A percentile compares a stretch with the other conserved stretches of the same genome.
Conservation (phyloP, 1,284 basidiomycete genomes). For the Malassezia pachydermatis region DNA sequence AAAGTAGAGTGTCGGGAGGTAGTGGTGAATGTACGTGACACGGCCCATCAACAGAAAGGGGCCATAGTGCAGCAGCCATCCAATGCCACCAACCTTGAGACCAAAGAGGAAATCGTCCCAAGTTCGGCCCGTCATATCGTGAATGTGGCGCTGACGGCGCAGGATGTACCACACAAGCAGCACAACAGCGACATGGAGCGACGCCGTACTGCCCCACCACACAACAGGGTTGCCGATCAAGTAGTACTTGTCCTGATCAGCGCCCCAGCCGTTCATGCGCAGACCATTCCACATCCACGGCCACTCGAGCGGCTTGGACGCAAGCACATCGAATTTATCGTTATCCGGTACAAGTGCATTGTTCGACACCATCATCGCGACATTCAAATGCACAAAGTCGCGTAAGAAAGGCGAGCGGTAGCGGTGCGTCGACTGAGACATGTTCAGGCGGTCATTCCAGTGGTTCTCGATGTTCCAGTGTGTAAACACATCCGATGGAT, state of each 20-base stretch:
- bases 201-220: constrained; percentile 73
- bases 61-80: constrained; percentile 82
- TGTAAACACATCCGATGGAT: constrained; percentile 71
- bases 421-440: constrained; percentile 63
- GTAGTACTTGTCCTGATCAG: constrained; percentile 80
- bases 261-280: constrained; percentile 95
- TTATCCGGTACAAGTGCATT: constrained; percentile 93
- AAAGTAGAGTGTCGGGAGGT: constrained; percentile 84
- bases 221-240: constrained; percentile 82
- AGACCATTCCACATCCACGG: constrained; percentile 72
- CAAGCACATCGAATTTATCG: constrained; percentile 94
- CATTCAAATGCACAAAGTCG: constrained; percentile 96
- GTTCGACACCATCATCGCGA: constrained; percentile 99
- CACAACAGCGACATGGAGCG: constrained; percentile 57
- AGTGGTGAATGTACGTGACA: constrained; percentile 44
- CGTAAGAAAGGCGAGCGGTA: constrained; percentile 86
- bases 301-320: constrained; percentile 85
- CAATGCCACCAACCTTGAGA: constrained; percentile 75
- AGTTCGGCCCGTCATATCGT: constrained; percentile 74
- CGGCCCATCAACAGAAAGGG: constrained; percentile 95
- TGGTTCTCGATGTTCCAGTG: constrained; percentile 98
- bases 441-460: constrained; percentile 82
- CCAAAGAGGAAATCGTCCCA: constrained; percentile 94
- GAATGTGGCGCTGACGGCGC: constrained; percentile 74
- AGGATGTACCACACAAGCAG: constrained; percentile 64